Percentiles rank a stretch among this genome's conserved stretches.
These are phyloP conservation scores for Plectosphaerella sp. DNA, from an alignment of 2,329 filamentous ascomycete genomes.

Conservation along the genomic window DNA sequence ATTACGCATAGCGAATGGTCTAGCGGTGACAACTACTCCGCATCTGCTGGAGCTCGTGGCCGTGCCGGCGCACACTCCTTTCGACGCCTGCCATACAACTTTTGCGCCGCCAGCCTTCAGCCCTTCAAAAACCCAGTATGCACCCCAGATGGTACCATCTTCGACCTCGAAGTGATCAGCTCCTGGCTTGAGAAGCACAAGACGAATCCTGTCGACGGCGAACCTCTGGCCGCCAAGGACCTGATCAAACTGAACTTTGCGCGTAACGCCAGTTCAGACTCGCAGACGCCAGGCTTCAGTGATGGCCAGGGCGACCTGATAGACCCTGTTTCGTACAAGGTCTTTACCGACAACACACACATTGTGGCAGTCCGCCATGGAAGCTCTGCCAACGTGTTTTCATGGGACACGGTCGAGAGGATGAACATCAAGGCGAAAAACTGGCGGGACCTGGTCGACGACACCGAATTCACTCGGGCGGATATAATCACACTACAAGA, in stretches of 20 bases:
- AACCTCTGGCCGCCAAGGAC: slow-evolving; percentile 73
- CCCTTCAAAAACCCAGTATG: slow-evolving; percentile 95
- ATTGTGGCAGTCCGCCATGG: slow-evolving; percentile 80
- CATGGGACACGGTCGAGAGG: slow-evolving; percentile 90
- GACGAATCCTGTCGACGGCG: slow-evolving; percentile 85
- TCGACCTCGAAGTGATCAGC: slow-evolving; percentile 90
- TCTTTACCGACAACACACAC: slow-evolving; percentile 97
- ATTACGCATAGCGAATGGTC: slow-evolving; percentile 99
- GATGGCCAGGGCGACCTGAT: slow-evolving; percentile 74
- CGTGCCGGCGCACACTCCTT: slow-evolving; percentile 59
- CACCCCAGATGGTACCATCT: slow-evolving; percentile 80
- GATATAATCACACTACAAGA: slow-evolving; percentile 97
- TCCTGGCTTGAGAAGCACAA: slow-evolving; percentile 92
- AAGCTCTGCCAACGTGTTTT: slow-evolving; percentile 89
- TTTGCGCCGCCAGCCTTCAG: slow-evolving; percentile 92
- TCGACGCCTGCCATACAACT: slow-evolving; percentile 92
- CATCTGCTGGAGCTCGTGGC: slow-evolving; percentile 66
- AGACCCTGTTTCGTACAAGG: slow-evolving; percentile 95
- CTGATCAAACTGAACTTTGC: slow-evolving; percentile 88
- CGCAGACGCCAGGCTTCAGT: slow-evolving; percentile 37
- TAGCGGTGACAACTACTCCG: slow-evolving; percentile 81
- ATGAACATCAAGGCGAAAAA: slow-evolving; percentile 97
- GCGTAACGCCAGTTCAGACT: slow-evolving; percentile 72
- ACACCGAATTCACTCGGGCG: slow-evolving; percentile 78
- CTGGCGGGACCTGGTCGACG: slow-evolving; percentile 87